Evolutionary conservation across 2,329 filamentous ascomycete species (phyloP), one percentile per base, ranked within the genome.

Genomic region (Fusarium annulatum): DNA sequence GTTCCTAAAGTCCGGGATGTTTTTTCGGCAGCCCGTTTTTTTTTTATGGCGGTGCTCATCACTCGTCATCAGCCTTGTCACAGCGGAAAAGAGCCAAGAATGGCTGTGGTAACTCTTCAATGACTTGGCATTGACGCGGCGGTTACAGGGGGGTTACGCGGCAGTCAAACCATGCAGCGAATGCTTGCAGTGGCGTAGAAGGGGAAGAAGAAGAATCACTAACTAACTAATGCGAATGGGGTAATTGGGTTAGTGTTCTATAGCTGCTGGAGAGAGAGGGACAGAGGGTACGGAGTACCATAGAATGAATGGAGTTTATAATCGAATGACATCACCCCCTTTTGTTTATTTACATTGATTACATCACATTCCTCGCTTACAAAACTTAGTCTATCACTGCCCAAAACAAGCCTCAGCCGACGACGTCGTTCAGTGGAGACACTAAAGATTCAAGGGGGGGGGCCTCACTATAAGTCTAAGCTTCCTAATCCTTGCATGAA

Each of bases 391-490:
- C 14, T 34, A 38, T 51, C 34, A 69, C 38, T 34, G 58, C 65
- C 49, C 39, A 51, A 56, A 69, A 38, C 62, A 69, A 69, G 66
- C 66, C 64, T 57, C 64, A 49, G 36, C 66, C 64, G 42, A 64
- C 57, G 43, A 69, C 66, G 65, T 70, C 55, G 70, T 30, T n/a
- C 21, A 34, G 65, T 71, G 70, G 70, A 42, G 56, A 39, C 48
- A 41, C 12, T 18, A 48, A 58, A 36, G 18, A 58, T 23, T 23
- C 23, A 23, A 23, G 23, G 23, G 23, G 23, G 23, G 23, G 23
- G 23, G 23, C 23, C 23, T 23, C 23, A 23, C 39, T 18, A 9
- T 9, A 30, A 30, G 28, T 30, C 28, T 30, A 30, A 30, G 28
- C 28, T 30, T 30, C 9, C 30, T 28, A n/a, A 71, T 71, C 39